Evolutionary conservation across 2,329 filamentous ascomycete species (phyloP), one percentile per base, ranked within the genome.

Genomic region (Aspergillus niger): DNA sequence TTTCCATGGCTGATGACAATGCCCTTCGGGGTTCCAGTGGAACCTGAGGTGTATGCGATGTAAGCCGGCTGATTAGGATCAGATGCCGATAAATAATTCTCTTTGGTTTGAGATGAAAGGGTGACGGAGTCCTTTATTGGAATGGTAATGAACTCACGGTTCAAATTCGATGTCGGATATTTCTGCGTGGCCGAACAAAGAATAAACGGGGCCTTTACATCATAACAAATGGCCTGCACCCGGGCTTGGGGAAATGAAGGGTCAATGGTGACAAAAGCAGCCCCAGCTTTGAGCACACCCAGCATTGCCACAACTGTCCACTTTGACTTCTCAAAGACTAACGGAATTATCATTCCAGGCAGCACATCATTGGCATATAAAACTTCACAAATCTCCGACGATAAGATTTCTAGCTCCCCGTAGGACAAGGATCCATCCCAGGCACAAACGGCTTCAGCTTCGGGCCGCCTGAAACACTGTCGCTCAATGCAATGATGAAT

Each of bases 201-300:
- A 10, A 68, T 57, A 1, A 65, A 20, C 5, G 54, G 48, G 2
- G 63, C 62, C 13, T 62, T 57, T 10, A 65, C 53, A 32, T 67
- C 62, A 3, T 55, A 24, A 15, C 60, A 64, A 50, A 70, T 69
- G 8, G 56, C 71, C 5, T 71, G 69, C 15, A 80, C 67, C 6
- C 79, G 72, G 10, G 71, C 70, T 3, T 72, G 60, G 0, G 71
- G 74, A 24, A 71, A 64, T 5, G 63, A 67, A 20, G 70, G 65
- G 49, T 72, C 74, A 24, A 72, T 67, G 13, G 73, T 63, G 15
- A 71, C 63, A 59, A 72, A 71, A 2, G 66, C 64, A 24, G 65
- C 69, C 2, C 66, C 70, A 8, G 67, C 59, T 44, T 66, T 69
- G 7, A 72, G 36, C 24, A 73, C 68, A 2, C 61, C 71, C 8